A percentile compares a stretch with the other conserved stretches of the same genome.
Conservation (phyloP, 1,284 basidiomycete genomes). For the Veloboletus limbatus region DNA sequence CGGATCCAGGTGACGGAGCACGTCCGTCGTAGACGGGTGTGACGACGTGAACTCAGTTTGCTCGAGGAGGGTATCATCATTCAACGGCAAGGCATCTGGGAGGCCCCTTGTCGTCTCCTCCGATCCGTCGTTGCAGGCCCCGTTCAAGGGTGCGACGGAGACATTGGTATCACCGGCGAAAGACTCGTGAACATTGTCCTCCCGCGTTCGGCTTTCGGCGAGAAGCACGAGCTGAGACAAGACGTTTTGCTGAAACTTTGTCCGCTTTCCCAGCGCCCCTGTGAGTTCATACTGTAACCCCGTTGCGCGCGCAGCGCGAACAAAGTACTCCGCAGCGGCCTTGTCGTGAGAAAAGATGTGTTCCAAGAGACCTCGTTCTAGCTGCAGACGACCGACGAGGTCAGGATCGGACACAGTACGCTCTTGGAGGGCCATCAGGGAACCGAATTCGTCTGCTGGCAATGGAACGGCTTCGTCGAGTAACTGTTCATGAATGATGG, state of each 20-base stretch:
- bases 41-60: constrained; percentile 87
- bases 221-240: constrained; percentile 92
- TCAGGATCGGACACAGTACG: constrained; percentile 50
- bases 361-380: constrained; percentile 82
- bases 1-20: constrained; percentile 73
- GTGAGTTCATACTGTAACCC: constrained; percentile 89
- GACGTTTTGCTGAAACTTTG: constrained; percentile 89
- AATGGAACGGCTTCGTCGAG: constrained; percentile 83
- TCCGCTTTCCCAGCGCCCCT: constrained; percentile 91
- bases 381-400: constrained; percentile 64
- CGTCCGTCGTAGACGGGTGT: constrained; percentile 42
- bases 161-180: constrained; percentile 11
- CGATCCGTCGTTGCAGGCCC: constrained; percentile 9
- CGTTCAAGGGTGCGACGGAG: constrained; percentile 18
- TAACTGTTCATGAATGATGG: constrained; percentile 77
- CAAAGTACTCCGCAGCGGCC: constrained; percentile 75
- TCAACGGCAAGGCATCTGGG: constrained; percentile 81
- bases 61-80: constrained; percentile 97
- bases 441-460: constrained; percentile 45
- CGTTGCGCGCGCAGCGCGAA: constrained; percentile 74
- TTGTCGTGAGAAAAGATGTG: constrained; percentile 77
- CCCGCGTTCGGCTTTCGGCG: constrained; percentile 72
- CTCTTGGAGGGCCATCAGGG: constrained; percentile 49
- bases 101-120: constrained; percentile 34
- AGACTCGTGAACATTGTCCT: constrained; percentile 29